These are phyloP conservation scores for Colletotrichum musicola DNA, from an alignment of 2,329 filamentous ascomycete species.

Conservation along the genomic window DNA sequence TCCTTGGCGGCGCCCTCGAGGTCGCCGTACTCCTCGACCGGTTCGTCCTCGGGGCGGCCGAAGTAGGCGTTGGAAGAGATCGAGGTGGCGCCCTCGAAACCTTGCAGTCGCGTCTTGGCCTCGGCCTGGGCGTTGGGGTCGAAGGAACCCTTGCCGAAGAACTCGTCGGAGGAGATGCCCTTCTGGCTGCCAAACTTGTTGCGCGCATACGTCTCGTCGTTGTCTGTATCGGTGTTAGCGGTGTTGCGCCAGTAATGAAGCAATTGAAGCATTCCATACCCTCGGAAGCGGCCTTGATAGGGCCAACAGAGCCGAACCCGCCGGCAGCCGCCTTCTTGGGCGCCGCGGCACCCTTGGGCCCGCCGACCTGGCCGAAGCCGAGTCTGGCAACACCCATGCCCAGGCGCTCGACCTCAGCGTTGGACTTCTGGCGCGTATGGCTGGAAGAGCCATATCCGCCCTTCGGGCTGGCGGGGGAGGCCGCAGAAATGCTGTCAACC, in stretches of 20 bases:
- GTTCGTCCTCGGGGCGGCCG: constrained; percentile 88
- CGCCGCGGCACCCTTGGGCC: constrained; percentile 67
- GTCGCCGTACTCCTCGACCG: constrained; percentile 85
- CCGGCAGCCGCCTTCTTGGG: constrained; percentile 78
- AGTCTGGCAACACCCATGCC: constrained; percentile 90
- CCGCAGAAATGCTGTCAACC: constrained; percentile 73
- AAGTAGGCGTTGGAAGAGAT: constrained; percentile 99
- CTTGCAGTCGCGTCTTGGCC: constrained; percentile 87
- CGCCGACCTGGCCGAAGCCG: constrained; percentile 88
- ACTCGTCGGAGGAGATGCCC: constrained; percentile 97
- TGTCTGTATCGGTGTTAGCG: constrained; percentile 59
- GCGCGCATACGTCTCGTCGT: constrained; percentile 86
- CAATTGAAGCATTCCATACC: constrained; percentile 62
- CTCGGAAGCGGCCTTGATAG: constrained; percentile 76
- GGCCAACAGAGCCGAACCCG: constrained; percentile 87
- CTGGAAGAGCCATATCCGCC: constrained; percentile 73
- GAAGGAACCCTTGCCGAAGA: constrained; percentile 91
- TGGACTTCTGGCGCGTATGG: constrained; percentile 70
- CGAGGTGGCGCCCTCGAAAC: constrained; percentile 90
- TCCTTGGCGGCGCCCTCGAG: constrained; percentile 95
- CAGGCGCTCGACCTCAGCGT: constrained; percentile 86
- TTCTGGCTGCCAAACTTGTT: constrained; percentile 93
- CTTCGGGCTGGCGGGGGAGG: constrained; percentile 79
- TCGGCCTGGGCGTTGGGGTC: constrained; percentile 85
- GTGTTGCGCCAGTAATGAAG: background rate